These are phyloP conservation scores for Pachyrhizus erosus DNA, from an alignment of 306 rosid genomes.

Conservation along the genomic window DNA sequence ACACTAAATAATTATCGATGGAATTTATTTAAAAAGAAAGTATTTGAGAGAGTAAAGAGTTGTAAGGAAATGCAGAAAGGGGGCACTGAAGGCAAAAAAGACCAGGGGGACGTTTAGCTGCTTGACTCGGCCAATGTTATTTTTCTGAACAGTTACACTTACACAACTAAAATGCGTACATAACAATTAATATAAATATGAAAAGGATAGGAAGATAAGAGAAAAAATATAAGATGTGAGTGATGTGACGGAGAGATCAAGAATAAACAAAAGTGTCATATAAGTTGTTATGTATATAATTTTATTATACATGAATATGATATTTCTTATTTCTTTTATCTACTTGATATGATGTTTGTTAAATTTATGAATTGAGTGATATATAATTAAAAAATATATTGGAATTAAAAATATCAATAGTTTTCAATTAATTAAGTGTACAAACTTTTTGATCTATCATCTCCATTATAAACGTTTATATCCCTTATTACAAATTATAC, in stretches of 20 bases:
- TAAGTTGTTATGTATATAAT: too few species aligned
- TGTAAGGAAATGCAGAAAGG: neutral
- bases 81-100: neutral
- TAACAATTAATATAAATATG: neutral
- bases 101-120: neutral
- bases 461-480: neutral
- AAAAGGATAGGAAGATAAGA: neutral
- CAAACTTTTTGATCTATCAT: neutral
- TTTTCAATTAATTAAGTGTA: neutral
- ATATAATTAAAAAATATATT: neutral
- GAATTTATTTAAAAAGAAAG: neutral
- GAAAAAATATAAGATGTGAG: neutral
- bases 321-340: neutral
- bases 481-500: neutral
- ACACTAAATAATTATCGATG: neutral
- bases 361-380: neutral
- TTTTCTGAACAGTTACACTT: neutral
- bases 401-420: neutral
- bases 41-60: neutral
- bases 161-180: neutral
- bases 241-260: neutral
- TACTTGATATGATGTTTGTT: neutral
- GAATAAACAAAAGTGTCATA: neutral
- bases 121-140: neutral
- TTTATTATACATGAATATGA: too few species aligned